Evolutionary conservation across 192 early-diverging fungal genomes (phyloP), one percentile per base, ranked within the genome.

Genomic region (Dissophora globulifera): DNA sequence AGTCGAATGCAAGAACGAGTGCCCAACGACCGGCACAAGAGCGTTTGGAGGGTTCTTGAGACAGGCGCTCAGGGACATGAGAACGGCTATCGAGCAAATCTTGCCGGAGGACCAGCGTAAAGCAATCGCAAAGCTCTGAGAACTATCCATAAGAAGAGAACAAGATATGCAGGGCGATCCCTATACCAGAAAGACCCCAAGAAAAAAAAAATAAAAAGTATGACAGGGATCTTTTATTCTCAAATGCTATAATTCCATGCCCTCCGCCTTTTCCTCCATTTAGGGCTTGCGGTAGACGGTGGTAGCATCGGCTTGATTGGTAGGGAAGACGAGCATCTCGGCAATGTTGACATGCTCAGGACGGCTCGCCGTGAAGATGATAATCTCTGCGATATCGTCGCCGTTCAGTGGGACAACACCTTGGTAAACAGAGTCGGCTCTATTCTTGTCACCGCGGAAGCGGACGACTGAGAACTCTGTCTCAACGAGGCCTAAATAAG

Each of bases 401-500:
- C 62, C 71, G 22, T 50, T 75, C 47, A 75, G 50, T 8, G 71
- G 71, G 15, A 40, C 56, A 40, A 75, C 4, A 1, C 95, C 94
- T 50, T 87, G 85, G 82, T 97, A 97, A 27, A 97, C 93, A 3
- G 78, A 60, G 27, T 85, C 85, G 4, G 91, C 91, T 67, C 78
- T 90, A 9, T 62, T 57, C 67, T 85, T 82, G 32, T 95, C 91
- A 2, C 91, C 88, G 45, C 74, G 26, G 81, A 90, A 95, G n/a
- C 95, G 86, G 15, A 97, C 83, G 19, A 91, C 80, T 11, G 88
- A 91, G 86, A 97, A 97, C 72, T 97, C 95, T 1, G 95, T 97
- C 80, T 97, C 90, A 9, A 95, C 95, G 81, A 90, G 78, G 3
- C 78, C 78, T 79, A 26, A 11, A 42, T 58, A 3, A 16, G n/a